phyloP scores from a whole-genome alignment of 176 grass and related monocot species.

The Lolium perenne region DNA sequence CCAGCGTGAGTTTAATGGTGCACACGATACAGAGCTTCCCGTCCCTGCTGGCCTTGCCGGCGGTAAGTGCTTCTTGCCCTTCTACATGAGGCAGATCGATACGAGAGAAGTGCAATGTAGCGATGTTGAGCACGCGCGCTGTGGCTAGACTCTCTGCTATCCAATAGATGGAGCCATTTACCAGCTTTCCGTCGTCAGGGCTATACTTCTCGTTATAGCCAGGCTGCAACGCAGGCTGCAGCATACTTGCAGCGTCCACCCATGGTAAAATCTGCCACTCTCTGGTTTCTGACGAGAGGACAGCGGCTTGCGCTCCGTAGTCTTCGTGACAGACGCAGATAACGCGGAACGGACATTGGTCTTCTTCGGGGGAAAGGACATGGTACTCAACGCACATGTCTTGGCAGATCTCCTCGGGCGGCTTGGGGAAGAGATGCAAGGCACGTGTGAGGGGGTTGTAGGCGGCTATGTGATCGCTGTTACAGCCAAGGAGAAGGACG shows the following conservation, averaged over 20 bases:
- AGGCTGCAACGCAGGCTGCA: neutral
- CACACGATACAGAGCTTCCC: neutral
- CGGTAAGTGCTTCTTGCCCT: neutral
- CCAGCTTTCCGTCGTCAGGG: neutral
- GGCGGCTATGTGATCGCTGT: neutral
- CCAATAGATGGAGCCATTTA: slow-evolving; percentile 1
- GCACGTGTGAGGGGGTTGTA: neutral
- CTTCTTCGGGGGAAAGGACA: neutral
- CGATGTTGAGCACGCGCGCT: neutral
- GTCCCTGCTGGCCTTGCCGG: neutral
- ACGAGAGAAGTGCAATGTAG: neutral
- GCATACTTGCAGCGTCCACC: neutral
- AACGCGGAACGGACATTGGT: neutral
- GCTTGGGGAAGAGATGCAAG: neutral
- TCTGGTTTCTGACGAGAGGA: neutral
- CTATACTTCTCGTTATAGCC: neutral
- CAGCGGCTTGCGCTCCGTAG: neutral
- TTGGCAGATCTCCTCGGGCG: neutral
- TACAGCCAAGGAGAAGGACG: neutral
- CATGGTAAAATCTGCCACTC: slow-evolving; percentile 12
- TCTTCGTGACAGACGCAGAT: neutral
- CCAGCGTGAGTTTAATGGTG: neutral
- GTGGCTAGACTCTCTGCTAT: neutral
- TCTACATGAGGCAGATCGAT: neutral
- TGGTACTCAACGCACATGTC: neutral